Evolutionary conservation across 2,329 filamentous ascomycete species (phyloP), one percentile per base, ranked within the genome.

Genomic region (Grosmannia penicillata): DNA sequence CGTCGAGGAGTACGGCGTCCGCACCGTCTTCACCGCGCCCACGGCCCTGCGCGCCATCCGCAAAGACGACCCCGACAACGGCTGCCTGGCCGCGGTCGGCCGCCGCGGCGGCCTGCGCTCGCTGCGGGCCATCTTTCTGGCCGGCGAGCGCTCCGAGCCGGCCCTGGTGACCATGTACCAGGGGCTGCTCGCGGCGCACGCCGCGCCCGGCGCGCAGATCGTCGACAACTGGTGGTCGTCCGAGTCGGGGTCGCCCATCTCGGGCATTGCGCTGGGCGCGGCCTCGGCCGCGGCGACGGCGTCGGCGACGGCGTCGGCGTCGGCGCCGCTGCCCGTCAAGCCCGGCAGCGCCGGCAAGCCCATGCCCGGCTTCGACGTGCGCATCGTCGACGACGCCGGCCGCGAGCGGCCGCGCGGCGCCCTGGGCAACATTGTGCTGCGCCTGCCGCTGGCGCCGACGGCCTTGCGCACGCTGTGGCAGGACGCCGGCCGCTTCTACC

Each of bases 341-440:
- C 82, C 86, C 1, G 89, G 89, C 1, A 89, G 82, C 43, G 89
- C 87, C 6, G 87, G 87, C 1, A 91, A 93, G 54, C 72, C 86
- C 0, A 85, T 93, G 78, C 87, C 86, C 0, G 89, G 87, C 0
- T 95, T 93, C 50, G 83, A 94, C 49, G 80, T 95, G 4, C 71
- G 79, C 14, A 68, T 89, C 13, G 85, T 95, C 3, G 76, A 93
- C 53, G 86, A 95, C 49, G 62, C 74, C 1, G 87, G 87, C 6
- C 66, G 69, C 1, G 79, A 86, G 53, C 65, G 93, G 0, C 56
- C 69, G n/a, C 64, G 59, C 23, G 82, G 82, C 2, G 74, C 62
- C 18, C 93, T 93, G 82, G 89, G 87, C 0, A 95, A 95, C 53
- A 91, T 95, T 44, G 86, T 95, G 9, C 66, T 96, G 37, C 80